Conservation (phyloP, 2,329 filamentous ascomycete genomes). For the Aspergillus pseudotamarii region DNA sequence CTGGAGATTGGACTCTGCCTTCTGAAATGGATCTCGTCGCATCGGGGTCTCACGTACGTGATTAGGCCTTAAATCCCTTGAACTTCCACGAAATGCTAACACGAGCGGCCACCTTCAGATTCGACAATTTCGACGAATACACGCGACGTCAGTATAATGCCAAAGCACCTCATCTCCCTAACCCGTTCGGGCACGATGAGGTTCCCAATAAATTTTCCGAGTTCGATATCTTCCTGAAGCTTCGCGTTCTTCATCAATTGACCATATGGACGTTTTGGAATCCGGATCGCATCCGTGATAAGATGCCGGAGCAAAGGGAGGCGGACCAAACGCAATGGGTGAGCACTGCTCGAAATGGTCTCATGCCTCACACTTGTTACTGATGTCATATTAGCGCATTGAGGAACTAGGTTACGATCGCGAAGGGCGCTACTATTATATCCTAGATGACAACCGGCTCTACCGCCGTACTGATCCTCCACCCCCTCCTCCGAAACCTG, state of each 20-base stretch:
- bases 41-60: conserved; percentile 85
- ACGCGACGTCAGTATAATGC: conserved; percentile 82
- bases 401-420: conserved; percentile 74
- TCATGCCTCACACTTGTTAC: background rate
- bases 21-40: conserved; percentile 90
- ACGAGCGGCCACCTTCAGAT: conserved; percentile 51
- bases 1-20: conserved; percentile 81
- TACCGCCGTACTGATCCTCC: conserved; percentile 84
- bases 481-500: conserved; percentile 56
- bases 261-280: conserved; percentile 88
- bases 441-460: conserved; percentile 90
- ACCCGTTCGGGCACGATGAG: conserved; percentile 83
- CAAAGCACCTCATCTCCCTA: conserved; percentile 72
- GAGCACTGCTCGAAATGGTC: conserved; percentile 34
- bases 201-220: conserved; percentile 72
- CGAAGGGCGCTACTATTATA: conserved; percentile 82
- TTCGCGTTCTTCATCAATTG: conserved; percentile 79
- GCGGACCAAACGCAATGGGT: conserved; percentile 84
- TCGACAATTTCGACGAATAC: conserved; percentile 90
- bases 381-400: conserved; percentile 42
- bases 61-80: background rate
- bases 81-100: conserved; percentile 10
- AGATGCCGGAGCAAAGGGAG: conserved; percentile 81
- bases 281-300: conserved; percentile 81
- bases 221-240: conserved; percentile 81